These are phyloP conservation scores for Kwoniella dejecticola DNA, from an alignment of 768 basidiomycete genomes.

Conservation along the genomic window DNA sequence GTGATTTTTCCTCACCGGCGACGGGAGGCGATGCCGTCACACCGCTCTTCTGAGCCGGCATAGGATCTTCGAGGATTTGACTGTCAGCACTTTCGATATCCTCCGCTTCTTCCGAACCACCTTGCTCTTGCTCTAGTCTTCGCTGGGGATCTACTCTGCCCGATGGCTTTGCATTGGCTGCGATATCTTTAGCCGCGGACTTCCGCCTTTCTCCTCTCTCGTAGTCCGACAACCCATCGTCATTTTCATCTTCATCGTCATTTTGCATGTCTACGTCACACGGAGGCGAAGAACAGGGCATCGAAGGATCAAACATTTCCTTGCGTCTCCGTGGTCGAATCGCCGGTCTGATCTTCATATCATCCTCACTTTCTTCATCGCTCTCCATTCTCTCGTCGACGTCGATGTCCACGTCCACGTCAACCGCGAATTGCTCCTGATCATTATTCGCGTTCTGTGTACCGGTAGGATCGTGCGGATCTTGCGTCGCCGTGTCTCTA, in stretches of 20 bases:
- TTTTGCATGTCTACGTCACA: constrained; percentile 8
- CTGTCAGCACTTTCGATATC: too few relatives aligned
- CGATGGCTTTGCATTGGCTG: background rate
- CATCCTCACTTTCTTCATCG: constrained; percentile 25
- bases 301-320: constrained; percentile 19
- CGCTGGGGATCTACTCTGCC: background rate
- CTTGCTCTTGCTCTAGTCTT: background rate
- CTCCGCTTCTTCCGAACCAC: background rate
- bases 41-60: too few relatives aligned
- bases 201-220: background rate
- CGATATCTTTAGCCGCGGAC: background rate
- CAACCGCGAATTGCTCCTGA: too few relatives aligned
- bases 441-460: background rate
- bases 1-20: background rate
- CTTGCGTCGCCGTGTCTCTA: too few relatives aligned
- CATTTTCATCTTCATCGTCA: constrained; percentile 8
- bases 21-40: too few relatives aligned
- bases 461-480: too few relatives aligned
- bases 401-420: background rate
- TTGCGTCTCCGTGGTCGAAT: background rate
- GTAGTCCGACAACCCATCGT: background rate
- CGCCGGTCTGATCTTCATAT: constrained; percentile 12
- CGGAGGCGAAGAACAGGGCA: constrained; percentile 15
- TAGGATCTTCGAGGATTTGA: too few relatives aligned
- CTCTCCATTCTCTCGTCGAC: background rate